Base-by-base conservation (phyloP, 805 yeast genomes). In the Maudiozyma serrabonitensis region DNA sequence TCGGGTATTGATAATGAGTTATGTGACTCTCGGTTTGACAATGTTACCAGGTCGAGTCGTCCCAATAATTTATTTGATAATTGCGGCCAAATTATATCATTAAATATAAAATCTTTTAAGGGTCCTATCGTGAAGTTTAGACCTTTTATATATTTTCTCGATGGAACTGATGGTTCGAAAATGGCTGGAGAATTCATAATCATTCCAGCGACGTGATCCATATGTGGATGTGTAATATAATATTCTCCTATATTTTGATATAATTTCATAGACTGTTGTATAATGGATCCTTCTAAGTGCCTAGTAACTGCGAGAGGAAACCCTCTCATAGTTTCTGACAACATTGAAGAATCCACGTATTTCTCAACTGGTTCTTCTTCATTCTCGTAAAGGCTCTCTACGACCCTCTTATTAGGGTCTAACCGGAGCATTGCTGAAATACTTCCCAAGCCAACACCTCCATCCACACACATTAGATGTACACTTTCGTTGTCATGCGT, bases 61-160 rank as follows among this genome's bases (percentile, higher is more conserved):
- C 41, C 46, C 8, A 45, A 11, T 2, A 9, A n/a, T 32, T 32
- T 25, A 16, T 65, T 64, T 21, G 64, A 63, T 12, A 76, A 66
- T 56, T 84, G 75, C 5, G 97, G 97, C 97, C 97, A 89, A 2
- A 86, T 69, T 5, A 68, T 57, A 43, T 82, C 87, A 63, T 89
- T 90, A 67, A 89, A 89, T 0, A 87, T 64, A 61, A 81, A 74
- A 1, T 64, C 60, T 51, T 72, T 65, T 9, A 89, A 62, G 0
- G 80, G 75, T 6, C 72, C 66, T 1, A 80, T 68, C 0, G 91
- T 81, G 26, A 70, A 64, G 0, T 60, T 54, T 2, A 80, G 64
- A 0, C 88, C 95, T 53, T 71, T 76, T 4, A 87, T 61, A 3
- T 58, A 56, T 57, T 77, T 82, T 1, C 67, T 61, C 51, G 54